Evolutionary conservation across 257 asterid species (phyloP).

Genomic region (Eustoma russellianum): DNA sequence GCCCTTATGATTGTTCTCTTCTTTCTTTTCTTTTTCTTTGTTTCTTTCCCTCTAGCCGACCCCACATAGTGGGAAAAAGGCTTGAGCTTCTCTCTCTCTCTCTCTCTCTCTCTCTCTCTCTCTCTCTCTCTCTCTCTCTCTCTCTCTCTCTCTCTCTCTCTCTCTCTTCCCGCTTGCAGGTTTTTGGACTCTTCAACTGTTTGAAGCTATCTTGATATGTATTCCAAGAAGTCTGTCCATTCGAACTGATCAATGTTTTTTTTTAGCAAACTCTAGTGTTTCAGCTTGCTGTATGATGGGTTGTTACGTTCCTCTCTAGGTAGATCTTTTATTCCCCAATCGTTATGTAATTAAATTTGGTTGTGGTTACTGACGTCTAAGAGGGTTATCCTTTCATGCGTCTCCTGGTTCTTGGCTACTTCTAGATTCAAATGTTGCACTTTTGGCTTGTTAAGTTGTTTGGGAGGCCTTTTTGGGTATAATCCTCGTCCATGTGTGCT

Average conservation of each 20-base stretch:
- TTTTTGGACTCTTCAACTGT: slow-evolving; percentile 26
- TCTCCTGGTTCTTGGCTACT: too few relatives aligned
- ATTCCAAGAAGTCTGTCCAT: slow-evolving; percentile 31
- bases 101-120: too few relatives aligned
- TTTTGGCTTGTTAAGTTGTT: too few relatives aligned
- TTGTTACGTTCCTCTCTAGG: slow-evolving; percentile 47
- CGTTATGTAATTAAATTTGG: slow-evolving; percentile 11
- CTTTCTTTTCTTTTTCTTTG: slow-evolving; percentile 2
- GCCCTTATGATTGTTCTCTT: slow-evolving; percentile 32
- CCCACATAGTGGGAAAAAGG: too few relatives aligned
- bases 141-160: slow-evolving; percentile 19
- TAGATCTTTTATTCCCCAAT: slow-evolving; percentile 31
- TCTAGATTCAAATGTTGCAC: too few relatives aligned
- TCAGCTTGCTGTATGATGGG: slow-evolving; percentile 52
- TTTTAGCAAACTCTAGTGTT: slow-evolving; percentile 39
- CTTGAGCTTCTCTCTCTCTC: too few relatives aligned
- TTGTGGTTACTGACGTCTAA: too few relatives aligned
- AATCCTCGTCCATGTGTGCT: too few relatives aligned
- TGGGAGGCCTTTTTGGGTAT: too few relatives aligned
- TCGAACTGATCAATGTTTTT: slow-evolving; percentile 41
- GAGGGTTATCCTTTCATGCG: too few relatives aligned
- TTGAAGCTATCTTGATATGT: slow-evolving; percentile 38
- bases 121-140: not conserved
- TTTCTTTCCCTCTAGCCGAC: too few relatives aligned
- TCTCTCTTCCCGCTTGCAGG: slow-evolving; percentile 42